A percentile compares a stretch with the other conserved stretches of the same genome.
These are phyloP conservation scores for Cryptococcus jaspeensis DNA, from an alignment of 1,284 basidiomycete species.

Conservation along the genomic window DNA sequence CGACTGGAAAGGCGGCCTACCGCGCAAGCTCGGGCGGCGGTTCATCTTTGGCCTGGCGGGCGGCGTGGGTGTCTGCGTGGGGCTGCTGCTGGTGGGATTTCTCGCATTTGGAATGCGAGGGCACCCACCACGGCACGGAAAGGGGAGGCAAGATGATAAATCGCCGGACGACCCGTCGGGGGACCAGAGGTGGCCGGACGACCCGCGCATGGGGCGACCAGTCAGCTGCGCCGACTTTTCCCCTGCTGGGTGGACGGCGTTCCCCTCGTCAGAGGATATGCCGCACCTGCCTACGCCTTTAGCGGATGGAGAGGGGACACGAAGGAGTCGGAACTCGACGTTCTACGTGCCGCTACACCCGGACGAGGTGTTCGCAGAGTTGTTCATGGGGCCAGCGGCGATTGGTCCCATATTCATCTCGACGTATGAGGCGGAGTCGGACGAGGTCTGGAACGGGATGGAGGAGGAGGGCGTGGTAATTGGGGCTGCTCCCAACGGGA, in stretches of 20 bases:
- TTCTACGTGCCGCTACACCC: constrained; percentile 10
- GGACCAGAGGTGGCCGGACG: neutral
- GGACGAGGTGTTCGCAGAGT: constrained; percentile 11
- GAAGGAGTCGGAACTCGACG: constrained; percentile 13
- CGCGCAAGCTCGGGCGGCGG: constrained; percentile 5
- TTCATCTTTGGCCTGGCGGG: constrained; percentile 5
- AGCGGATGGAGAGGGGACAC: neutral
- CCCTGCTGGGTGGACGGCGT: neutral
- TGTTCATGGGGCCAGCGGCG: constrained; percentile 8
- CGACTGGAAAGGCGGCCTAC: neutral
- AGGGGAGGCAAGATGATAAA: neutral
- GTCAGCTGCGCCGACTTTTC: constrained; percentile 2
- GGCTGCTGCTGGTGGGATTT: constrained; percentile 1
- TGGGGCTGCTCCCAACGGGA: neutral
- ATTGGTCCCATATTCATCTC: constrained; percentile 13
- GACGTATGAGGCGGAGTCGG: constrained; percentile 10
- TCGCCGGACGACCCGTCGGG: neutral
- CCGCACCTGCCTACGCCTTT: neutral
- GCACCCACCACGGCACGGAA: neutral
- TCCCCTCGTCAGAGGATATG: neutral
- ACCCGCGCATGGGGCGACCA: neutral
- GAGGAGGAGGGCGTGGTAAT: neutral
- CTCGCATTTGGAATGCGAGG: neutral
- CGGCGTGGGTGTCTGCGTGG: constrained; percentile 1
- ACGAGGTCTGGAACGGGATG: constrained; percentile 4